These are phyloP conservation scores for Aureobasidium sp. DNA, from an alignment of 2,329 filamentous ascomycete species.

Conservation along the genomic window DNA sequence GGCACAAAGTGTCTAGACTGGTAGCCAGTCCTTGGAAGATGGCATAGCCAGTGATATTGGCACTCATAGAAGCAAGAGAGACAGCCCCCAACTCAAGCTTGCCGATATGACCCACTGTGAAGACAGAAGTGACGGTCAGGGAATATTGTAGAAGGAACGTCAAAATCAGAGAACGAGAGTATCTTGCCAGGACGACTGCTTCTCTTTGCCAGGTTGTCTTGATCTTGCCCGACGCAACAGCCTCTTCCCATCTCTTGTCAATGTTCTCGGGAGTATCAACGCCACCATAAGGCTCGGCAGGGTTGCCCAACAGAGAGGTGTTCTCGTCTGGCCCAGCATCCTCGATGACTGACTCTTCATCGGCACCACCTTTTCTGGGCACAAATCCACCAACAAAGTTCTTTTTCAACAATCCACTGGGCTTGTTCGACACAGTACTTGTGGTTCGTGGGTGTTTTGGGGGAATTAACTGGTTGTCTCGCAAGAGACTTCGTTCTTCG, in stretches of 20 bases:
- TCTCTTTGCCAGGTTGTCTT: constrained; percentile 88
- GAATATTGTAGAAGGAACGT: constrained; percentile 42
- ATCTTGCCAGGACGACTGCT: constrained; percentile 64
- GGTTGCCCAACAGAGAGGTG: constrained; percentile 20
- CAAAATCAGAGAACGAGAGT: constrained; percentile 35
- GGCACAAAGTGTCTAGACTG: constrained; percentile 81
- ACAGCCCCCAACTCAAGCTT: constrained; percentile 40
- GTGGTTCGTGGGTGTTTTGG: constrained; percentile 41
- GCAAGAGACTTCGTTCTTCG: constrained; percentile 52
- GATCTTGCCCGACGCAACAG: constrained; percentile 71
- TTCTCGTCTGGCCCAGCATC: constrained; percentile 17
- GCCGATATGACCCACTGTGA: constrained; percentile 41
- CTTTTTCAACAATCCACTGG: constrained; percentile 4
- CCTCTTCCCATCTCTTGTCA: constrained; percentile 73
- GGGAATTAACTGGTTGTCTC: constrained; percentile 53
- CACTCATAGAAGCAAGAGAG: constrained; percentile 40
- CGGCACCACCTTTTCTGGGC: constrained; percentile 13
- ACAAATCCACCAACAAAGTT: constrained; percentile 9
- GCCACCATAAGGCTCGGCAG: constrained; percentile 37
- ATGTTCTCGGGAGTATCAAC: constrained; percentile 47
- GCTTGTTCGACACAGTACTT: constrained; percentile 15
- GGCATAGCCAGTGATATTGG: constrained; percentile 40
- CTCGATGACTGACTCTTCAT: constrained; percentile 12
- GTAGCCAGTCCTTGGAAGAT: constrained; percentile 62
- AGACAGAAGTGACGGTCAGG: constrained; percentile 39